A percentile compares a stretch with the other conserved stretches of the same genome.
These are phyloP conservation scores for Knufia petricola DNA, from an alignment of 2,329 filamentous ascomycete genomes.

Conservation along the genomic window DNA sequence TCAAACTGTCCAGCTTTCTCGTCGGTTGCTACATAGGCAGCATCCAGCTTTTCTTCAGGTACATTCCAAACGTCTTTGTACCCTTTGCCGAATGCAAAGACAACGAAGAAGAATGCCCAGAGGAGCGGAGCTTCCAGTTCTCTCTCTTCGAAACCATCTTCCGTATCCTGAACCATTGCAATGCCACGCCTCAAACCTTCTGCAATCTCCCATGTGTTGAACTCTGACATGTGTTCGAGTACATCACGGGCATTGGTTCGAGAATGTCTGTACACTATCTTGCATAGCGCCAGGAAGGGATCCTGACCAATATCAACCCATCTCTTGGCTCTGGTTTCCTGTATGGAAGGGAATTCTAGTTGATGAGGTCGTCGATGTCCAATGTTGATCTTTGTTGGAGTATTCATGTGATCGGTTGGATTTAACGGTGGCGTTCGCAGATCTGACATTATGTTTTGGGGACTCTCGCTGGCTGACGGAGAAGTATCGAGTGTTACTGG, in stretches of 20 bases:
- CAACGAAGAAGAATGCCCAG: slow-evolving; percentile 5
- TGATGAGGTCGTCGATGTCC: neutral
- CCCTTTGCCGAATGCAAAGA: slow-evolving; percentile 5
- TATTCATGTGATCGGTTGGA: slow-evolving; percentile 11
- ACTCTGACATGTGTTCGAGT: neutral
- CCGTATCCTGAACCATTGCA: neutral
- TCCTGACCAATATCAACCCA: slow-evolving; percentile 3
- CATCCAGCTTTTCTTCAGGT: slow-evolving; percentile 3
- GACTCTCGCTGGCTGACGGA: neutral
- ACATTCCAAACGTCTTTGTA: slow-evolving; percentile 3
- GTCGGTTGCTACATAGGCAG: neutral
- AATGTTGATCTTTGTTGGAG: slow-evolving; percentile 1
- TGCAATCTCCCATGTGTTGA: neutral
- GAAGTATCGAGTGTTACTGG: slow-evolving; percentile 5
- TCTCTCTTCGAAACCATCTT: slow-evolving; percentile 11
- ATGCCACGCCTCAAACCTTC: neutral
- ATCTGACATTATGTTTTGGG: neutral
- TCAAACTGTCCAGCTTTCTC: slow-evolving; percentile 1
- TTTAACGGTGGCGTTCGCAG: slow-evolving; percentile 7
- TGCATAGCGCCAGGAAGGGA: neutral
- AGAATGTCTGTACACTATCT: slow-evolving; percentile 1
- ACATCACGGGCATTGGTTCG: slow-evolving; percentile 2
- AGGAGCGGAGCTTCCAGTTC: neutral
- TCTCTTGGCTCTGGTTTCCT: neutral
- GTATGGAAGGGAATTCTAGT: neutral